Base-by-base conservation (phyloP, 306 rosid genomes). In the Hylodesmum podocarpum region DNA sequence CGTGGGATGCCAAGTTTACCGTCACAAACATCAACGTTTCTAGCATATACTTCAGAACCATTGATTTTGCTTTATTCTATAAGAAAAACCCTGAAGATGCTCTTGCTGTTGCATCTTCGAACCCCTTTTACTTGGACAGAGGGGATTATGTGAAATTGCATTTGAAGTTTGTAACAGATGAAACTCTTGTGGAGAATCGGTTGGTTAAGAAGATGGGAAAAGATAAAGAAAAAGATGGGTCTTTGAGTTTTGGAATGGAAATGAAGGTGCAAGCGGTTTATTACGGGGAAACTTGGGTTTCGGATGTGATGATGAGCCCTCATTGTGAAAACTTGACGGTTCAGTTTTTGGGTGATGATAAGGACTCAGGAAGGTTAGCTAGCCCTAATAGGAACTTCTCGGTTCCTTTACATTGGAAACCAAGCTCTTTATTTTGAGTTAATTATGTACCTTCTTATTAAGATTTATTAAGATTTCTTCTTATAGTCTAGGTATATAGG, bases 181-280 rank as follows among this genome's bases (percentile, higher is more conserved):
- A 71, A 46, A 67, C 79, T 1, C 69, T 47, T 18, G 81, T 78
- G 44, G 76, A 82, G 82, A 33, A 66, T 39, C 13, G 8, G 21
- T 28, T 84, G 67, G 83, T 81, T 75, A 84, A 81, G 73, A 81
- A 86, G 81, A 80, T 90, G 21, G 63, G 64, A 8, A 81, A 76
- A 29, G 92, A 88, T 47, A 81, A 66, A 40, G 73, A 12, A 6
- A 79, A 64, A 54, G 57, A 81, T 58, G 89, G 84, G 29, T 11
- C 53, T 2, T 8, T 90, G 53, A 86, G 31, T 27, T 86, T 90
- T 27, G 87, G 92, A 8, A 73, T 90, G 76, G 50, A 85, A 54
- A 75, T 88, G 83, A 82, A 49, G 65, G 82, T 82, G 22, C 21
- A 81, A 3, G 88, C 85, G 0, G 63, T 51, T 18, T 81, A 84